Evolutionary conservation across 805 yeast species (phyloP), one percentile per base, ranked within the genome.

Genomic region (Spathaspora gorwiae): DNA sequence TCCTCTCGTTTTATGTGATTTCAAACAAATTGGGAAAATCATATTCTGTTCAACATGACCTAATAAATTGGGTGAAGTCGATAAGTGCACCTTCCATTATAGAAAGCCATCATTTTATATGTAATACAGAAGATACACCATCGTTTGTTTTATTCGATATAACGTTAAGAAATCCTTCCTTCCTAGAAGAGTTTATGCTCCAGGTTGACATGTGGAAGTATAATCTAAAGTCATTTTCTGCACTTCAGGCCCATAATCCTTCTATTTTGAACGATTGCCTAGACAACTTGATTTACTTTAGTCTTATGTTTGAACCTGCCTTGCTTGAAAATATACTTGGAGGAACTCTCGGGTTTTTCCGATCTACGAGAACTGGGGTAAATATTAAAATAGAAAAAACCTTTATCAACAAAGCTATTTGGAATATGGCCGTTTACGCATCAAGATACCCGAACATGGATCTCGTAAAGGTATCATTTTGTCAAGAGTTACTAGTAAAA

Each of bases 91-190:
- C 62, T 0, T 54, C 50, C 35, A 58, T 75, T 9, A 49, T 57
- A 6, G 55, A 53, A 2, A 65, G 74, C 3, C 72, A 76, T 45
- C 34, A 47, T 2, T 47, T 64, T 1, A 52, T 75, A 8, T 40
- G 62, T 0, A 60, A 64, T 13, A 47, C 58, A 8, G 43, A 56
- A 1, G 49, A 55, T 2, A 59, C 73, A 12, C 80, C 80, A 0
- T 52, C 66, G 0, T 71, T 67, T 53, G 61, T 75, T 1, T 39
- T 62, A 1, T 56, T 62, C 1, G 78, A 75, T 47, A 53, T 75
- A 5, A 51, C 73, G 2, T 48, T 59, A 1, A 57, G 80, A 39
- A 60, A 72, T 1, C 74, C 76, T 1, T 46, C 56, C 44, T 57
- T 62, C 6, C 47, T 49, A 15, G 51, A 58, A 6, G 76, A 72